Evolutionary conservation across 2,329 filamentous ascomycete species (phyloP), one percentile per base, ranked within the genome.

Genomic region (Trichophyton equinum): DNA sequence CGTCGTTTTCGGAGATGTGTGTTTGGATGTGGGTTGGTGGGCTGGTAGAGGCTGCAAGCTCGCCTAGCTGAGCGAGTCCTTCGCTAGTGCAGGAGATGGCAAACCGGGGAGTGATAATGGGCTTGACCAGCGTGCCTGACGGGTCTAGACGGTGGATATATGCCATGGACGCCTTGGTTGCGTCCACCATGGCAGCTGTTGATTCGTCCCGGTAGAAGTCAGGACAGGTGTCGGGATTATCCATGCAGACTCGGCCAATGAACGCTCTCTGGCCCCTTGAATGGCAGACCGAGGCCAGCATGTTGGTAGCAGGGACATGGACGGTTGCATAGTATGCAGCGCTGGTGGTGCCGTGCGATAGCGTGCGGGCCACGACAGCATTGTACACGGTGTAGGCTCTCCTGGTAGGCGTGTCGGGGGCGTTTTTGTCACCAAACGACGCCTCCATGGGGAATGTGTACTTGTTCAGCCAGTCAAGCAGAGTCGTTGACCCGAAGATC

Each of bases 361-460:
- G 82, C 0, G 91, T 96, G 55, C 89, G 85, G 33, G 84, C 79
- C 64, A 99, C 83, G 65, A 89, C 87, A 62, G 87, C 85, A 25
- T 81, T 81, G 75, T 97, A 99, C 64, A 95, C 85, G 40, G 64
- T 65, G 33, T 67, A 67, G 8, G 69, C 71, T 25, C 62, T 66
- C 22, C 62, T 65, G 1, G 69, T 70, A 15, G 70, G 68, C 18
- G 63, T 60, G 46, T 70, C 62, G 46, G 67, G 46, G 59, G 64
- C 15, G 44, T 65, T 51, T 3, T 63, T 47, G 44, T 68, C 67
- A 5, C 79, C 76, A 62, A 96, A 84, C 8, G 87, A 91, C 0
- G 86, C 79, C 74, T 99, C 94, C 64, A 96, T 82, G 0, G 94
- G 94, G 70, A 97, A 99, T 0, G 94, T 99, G 77, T 99, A 97